Evolutionary conservation across 306 rosid genomes (phyloP), one percentile per base, ranked within the genome.

Genomic region (Fagus sylvatica): DNA sequence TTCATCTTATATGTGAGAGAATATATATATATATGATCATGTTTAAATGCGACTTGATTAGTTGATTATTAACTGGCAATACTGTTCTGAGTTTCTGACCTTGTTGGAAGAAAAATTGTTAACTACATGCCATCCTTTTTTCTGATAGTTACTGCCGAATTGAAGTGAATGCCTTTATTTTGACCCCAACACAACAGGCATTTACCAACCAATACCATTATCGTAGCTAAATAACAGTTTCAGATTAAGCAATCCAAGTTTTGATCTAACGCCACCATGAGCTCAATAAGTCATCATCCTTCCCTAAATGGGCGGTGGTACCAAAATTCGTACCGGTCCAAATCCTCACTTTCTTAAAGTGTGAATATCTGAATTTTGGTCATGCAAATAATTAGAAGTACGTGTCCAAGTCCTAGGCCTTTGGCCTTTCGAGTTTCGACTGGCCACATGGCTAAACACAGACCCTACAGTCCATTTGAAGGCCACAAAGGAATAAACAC

Each of bases 401-500:
- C 85, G 92, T 83, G 87, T 86, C 89, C 28, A 43, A 3, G 69
- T 30, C 67, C 4, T 56, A 46, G 41, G 67, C 71, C 39, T 13
- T 11, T 16, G 36, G 61, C 56, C 78, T 65, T 22, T 22, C 28
- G 28, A 22, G 28, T 84, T 78, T 33, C 37, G 53, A 53, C 54
- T 65, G 69, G 54, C 46, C 83, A 77, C 72, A 55, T 11, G 0
- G 28, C 28, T 22, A 22, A 22, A 22, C 28, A 22, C 28, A 22
- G 28, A 22, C 28, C 28, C 28, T 22, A 48, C 32, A 36, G 37
- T 34, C 70, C 69, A 79, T 81, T 54, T 53, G 71, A 78, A 69
- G 28, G 22, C 83, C 87, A 73, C 43, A 76, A 4, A 70, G 34
- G 37, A 60, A 62, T 76, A 36, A 78, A 67, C 77, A 79, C 88